These are phyloP conservation scores for Tremella mesenterica DNA, from an alignment of 768 basidiomycete genomes.

Conservation along the genomic window DNA sequence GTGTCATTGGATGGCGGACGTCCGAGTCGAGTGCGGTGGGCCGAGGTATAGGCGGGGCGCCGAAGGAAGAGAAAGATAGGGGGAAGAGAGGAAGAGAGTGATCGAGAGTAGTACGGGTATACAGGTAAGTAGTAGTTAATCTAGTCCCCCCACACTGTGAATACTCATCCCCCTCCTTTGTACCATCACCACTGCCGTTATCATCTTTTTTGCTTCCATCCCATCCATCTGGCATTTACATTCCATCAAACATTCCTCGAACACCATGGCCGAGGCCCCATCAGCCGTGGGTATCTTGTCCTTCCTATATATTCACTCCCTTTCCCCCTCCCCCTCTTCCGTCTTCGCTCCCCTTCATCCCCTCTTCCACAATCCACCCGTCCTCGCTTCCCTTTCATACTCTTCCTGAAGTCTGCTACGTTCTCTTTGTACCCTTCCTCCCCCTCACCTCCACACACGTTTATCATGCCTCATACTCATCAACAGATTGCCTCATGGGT, in stretches of 20 bases:
- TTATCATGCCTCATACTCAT: constrained; percentile 10
- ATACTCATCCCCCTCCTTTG: too few relatives aligned
- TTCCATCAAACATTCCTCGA: background rate
- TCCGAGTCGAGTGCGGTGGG: too few relatives aligned
- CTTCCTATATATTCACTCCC: background rate
- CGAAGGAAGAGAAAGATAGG: too few relatives aligned
- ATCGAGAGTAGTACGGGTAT: too few relatives aligned
- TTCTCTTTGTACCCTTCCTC: background rate
- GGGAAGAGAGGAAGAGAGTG: too few relatives aligned
- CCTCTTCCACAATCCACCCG: background rate
- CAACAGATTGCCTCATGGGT: constrained; percentile 39
- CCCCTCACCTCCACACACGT: background rate
- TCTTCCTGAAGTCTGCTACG: background rate
- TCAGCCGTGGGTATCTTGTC: background rate
- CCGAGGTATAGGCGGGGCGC: too few relatives aligned
- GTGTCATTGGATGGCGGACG: too few relatives aligned
- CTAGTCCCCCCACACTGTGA: too few relatives aligned
- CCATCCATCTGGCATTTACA: background rate
- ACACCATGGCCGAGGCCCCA: background rate
- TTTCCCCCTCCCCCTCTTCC: background rate
- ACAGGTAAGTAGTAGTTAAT: too few relatives aligned
- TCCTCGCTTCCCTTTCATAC: background rate
- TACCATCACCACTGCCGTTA: background rate
- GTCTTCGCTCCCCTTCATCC: background rate
- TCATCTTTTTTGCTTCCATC: background rate